Evolutionary conservation across 495 filamentous ascomycete genomes (phyloP).

Genomic region (Annulohypoxylon nitens): DNA sequence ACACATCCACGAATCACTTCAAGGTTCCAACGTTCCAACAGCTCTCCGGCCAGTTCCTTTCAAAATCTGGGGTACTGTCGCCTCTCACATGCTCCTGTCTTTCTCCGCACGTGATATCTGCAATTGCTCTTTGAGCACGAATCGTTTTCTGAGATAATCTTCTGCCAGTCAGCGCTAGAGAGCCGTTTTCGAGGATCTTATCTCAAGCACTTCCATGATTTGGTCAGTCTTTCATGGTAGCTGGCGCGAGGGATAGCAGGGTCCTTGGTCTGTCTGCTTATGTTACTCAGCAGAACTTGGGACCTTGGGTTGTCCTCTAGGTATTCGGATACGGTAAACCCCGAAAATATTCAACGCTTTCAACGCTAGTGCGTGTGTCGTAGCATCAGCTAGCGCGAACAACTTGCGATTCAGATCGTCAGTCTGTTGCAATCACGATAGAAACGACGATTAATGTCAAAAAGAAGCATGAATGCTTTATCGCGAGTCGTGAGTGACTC

Average conservation of each 20-base stretch:
- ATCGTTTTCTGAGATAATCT: not conserved
- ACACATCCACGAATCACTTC: conserved; percentile 18
- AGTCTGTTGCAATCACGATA: not conserved
- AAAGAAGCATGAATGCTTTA: conserved; percentile 20
- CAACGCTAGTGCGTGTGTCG: conserved; percentile 1
- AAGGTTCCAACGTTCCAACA: not conserved
- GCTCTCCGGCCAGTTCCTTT: conserved; percentile 13
- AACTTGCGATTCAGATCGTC: conserved; percentile 17
- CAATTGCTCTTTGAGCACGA: not conserved
- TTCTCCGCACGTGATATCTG: conserved; percentile 30
- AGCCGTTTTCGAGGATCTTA: conserved; percentile 13
- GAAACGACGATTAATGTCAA: conserved; percentile 24
- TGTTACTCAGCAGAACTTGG: conserved; percentile 12
- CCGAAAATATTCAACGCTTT: not conserved
- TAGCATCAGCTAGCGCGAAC: conserved; percentile 7
- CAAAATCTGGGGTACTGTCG: conserved; percentile 20
- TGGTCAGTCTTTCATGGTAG: not conserved
- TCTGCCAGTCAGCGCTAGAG: conserved; percentile 7
- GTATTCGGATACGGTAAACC: not conserved
- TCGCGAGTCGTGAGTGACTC: conserved; percentile 19
- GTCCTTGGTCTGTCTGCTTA: not conserved
- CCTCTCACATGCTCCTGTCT: conserved; percentile 21
- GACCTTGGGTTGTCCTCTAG: not conserved
- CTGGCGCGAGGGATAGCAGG: not conserved
- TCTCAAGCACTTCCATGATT: conserved; percentile 2